Conservation (phyloP, 345 rosid species). For the Streptanthus diversifolius region DNA sequence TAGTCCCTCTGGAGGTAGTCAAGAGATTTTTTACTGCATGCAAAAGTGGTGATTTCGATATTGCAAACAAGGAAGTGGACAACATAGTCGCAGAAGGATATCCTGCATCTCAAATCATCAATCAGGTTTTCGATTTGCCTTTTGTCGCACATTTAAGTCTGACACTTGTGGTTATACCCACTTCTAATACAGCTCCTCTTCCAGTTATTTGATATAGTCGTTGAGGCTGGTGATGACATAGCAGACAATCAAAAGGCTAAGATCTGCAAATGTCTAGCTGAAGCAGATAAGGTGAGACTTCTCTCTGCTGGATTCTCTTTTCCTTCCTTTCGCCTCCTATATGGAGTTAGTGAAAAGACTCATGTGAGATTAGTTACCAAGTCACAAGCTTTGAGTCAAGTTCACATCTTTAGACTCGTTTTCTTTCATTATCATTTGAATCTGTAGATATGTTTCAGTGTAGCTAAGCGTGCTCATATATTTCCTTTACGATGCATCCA, state of each 20-base stretch:
- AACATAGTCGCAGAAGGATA: slow-evolving; percentile 79
- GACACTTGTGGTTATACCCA: neutral
- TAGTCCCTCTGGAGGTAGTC: slow-evolving; percentile 66
- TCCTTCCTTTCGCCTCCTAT: neutral
- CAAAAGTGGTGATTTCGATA: slow-evolving; percentile 82
- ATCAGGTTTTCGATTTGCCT: slow-evolving; percentile 48
- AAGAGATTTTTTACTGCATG: slow-evolving; percentile 59
- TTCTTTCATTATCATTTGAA: neutral
- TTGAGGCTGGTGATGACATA: slow-evolving; percentile 58
- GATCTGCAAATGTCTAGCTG: slow-evolving; percentile 70
- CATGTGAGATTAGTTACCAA: neutral
- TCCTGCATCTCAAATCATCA: slow-evolving; percentile 85
- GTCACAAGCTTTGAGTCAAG: neutral
- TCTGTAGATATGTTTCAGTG: neutral
- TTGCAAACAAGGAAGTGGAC: slow-evolving; percentile 82
- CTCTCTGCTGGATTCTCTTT: neutral
- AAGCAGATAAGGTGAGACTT: slow-evolving; percentile 71
- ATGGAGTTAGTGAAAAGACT: neutral
- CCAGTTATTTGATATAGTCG: slow-evolving; percentile 69
- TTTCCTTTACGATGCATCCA: slow-evolving; percentile 37
- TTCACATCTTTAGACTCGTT: neutral
- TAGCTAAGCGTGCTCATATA: neutral
- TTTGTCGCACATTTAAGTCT: neutral
- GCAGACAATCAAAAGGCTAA: slow-evolving; percentile 90
- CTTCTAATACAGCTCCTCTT: slow-evolving; percentile 23